These are phyloP conservation scores for Verticillium isaacii DNA, from an alignment of 2,329 filamentous ascomycete species.

Conservation along the genomic window DNA sequence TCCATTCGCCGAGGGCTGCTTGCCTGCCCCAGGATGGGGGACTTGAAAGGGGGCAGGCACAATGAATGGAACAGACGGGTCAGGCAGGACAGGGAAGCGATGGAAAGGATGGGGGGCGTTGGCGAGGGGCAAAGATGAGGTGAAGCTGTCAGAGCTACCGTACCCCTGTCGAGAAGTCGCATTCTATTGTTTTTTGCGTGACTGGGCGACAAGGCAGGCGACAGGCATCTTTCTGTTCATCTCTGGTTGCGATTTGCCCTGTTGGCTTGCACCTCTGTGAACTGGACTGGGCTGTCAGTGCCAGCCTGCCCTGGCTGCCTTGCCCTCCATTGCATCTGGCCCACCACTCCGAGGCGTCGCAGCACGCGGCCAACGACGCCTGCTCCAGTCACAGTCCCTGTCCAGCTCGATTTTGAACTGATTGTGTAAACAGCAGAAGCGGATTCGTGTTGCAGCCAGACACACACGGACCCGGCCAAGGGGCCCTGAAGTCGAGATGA, in stretches of 20 bases:
- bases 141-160: constrained; percentile 4
- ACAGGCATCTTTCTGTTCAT: background rate
- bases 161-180: background rate
- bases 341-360: background rate
- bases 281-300: background rate
- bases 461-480: background rate
- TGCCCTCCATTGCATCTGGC: background rate
- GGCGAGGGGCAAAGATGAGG: background rate
- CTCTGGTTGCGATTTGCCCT: background rate
- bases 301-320: background rate
- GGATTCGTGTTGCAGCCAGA: background rate
- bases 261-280: background rate
- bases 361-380: background rate
- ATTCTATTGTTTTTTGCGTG: background rate
- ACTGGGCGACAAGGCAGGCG: background rate
- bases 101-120: background rate
- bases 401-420: background rate
- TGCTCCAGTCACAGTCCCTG: background rate
- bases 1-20: background rate
- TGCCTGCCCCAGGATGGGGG: background rate
- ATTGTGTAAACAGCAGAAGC: background rate
- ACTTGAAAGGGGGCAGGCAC: background rate
- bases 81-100: background rate
- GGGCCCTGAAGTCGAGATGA: constrained; percentile 22
- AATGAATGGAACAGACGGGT: background rate